Base-by-base conservation (phyloP, 306 rosid genomes). In the Spatholobus suberectus region DNA sequence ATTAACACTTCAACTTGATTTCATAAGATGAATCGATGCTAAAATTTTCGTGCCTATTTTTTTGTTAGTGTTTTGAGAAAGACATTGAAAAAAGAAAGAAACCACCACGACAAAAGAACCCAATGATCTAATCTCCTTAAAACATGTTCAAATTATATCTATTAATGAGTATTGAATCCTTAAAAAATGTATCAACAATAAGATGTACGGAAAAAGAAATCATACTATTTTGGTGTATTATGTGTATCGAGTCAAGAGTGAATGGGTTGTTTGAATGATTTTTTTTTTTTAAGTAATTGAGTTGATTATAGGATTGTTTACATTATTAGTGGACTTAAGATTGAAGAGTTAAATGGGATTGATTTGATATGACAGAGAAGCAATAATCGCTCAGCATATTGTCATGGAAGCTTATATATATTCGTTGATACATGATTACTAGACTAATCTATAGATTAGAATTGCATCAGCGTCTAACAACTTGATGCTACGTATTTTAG, bases 391-490 rank as follows among this genome's bases (percentile, higher is more conserved):
- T 47, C 5, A 18, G 20, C 61, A 54, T 54, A 54, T 8, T 54
- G 4, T 18, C 4, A 8, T 54, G 61, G 61, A 20, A 20, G 1
- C 13, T 20, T 26, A 20, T 49, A n/a, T n/a, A n/a, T 52, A 18
- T 18, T 65, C 6, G 44, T 8, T 17, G 44, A 54, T 74, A 10
- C 67, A 74, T 74, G 32, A 27, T 78, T 18, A 77, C 63, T 46
- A 71, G 21, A 34, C 10, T 34, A 35, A 14, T 67, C 38, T 51
- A 23, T 38, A 35, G 23, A 23, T 78, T 23, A 6, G 12, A 52
- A 17, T 58, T 24, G 73, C 24, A 65, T 82, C 37, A 51, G 29
- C 18, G 7, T 54, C 63, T 62, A 47, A 47, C 18, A 46, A 81
- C 26, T 46, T 73, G 67, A 61, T 26, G 27, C 9, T 46, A n/a